Base-by-base conservation (phyloP, 139 green algal genomes). In the Gonium pectorale region DNA sequence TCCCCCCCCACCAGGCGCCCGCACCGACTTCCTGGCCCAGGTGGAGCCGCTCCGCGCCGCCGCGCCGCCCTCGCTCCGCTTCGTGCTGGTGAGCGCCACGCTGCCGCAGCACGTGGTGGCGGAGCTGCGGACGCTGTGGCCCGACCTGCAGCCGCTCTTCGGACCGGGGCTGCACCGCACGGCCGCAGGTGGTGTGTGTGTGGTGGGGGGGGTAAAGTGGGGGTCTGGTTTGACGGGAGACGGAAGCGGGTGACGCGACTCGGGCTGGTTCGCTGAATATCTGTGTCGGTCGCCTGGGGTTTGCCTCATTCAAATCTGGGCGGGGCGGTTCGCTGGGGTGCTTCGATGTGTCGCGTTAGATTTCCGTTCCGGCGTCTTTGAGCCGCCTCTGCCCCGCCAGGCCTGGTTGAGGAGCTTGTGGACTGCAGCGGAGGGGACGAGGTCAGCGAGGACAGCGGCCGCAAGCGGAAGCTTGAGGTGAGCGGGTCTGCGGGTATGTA, bases 361-460 rank as follows among this genome's bases (percentile, higher is more conserved):
- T 56, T 56, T 56, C 17, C 49, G 17, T 26, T 13, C 13, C 13
- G 13, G 49, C 22, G 22, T 33, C 56, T 41, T 3, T 68, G 29
- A 68, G 29, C 8, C n/a, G 8, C 8, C 60, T 41, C 11, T 68
- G 60, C 29, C 64, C 81, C 44, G n/a, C 31, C 89, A 91, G 94
- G 94, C 6, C 85, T 95, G 59, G 79, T 82, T n/a, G 94, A 99
- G 92, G 93, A 97, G 90, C 89, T 99, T 38, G 89, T 99, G 37
- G 97, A 99, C 89, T 99, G 97, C 91, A 94, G 86, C 70, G 96
- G 97, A n/a, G 97, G 95, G 24, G 93, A 95, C 17, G 94, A 96
- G 56, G 90, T 85, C 46, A 85, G 60, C 60, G 79, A 85, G 79
- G 79, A 85, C 46, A 78, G 46, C 64, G 79, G 79, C 26, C 64